Percentiles rank a stretch among this genome's conserved stretches.
phyloP scores from a whole-genome alignment of 2,329 filamentous ascomycete species.

The Ophiocordyceps camponoti-leonardi region DNA sequence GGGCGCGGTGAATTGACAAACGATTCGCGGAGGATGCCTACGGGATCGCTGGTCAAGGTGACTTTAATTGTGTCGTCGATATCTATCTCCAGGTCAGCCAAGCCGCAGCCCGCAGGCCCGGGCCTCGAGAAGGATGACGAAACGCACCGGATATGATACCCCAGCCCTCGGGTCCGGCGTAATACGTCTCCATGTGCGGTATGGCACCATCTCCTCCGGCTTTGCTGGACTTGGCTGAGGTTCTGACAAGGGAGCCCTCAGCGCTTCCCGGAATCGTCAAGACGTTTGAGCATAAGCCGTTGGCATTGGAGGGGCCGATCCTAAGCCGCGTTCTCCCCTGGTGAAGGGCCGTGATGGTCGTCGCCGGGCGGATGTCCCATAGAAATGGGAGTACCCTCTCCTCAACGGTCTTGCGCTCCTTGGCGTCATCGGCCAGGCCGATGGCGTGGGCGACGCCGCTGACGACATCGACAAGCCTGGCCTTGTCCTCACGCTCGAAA shows the following conservation, averaged over 20 bases:
- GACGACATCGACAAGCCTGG: constrained; percentile 49
- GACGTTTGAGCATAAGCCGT: constrained; percentile 54
- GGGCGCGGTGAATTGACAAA: constrained; percentile 61
- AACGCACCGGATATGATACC: constrained; percentile 52
- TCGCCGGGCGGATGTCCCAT: constrained; percentile 55
- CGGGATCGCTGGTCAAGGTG: constrained; percentile 63
- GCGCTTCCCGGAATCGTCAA: constrained; percentile 30
- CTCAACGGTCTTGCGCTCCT: constrained; percentile 41
- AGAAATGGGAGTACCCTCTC: constrained; percentile 61
- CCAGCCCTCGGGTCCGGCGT: constrained; percentile 67
- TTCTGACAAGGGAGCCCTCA: constrained; percentile 27
- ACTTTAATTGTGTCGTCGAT: constrained; percentile 94
- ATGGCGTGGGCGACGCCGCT: constrained; percentile 52
- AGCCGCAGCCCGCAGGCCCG: constrained; percentile 5
- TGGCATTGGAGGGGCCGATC: constrained; percentile 52
- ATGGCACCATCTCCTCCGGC: constrained; percentile 35
- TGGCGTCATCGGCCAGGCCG: constrained; percentile 44
- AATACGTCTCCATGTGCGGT: constrained; percentile 51
- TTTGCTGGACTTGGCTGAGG: constrained; percentile 25
- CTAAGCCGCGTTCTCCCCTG: constrained; percentile 23
- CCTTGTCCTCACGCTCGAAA: constrained; percentile 56
- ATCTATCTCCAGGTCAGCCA: constrained; percentile 28
- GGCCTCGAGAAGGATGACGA: neutral
- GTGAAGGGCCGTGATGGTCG: constrained; percentile 48
- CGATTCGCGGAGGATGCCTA: constrained; percentile 67